Evolutionary conservation across 495 filamentous ascomycete species (phyloP), one percentile per base, ranked within the genome.

Genomic region (Talaromyces borbonicus): DNA sequence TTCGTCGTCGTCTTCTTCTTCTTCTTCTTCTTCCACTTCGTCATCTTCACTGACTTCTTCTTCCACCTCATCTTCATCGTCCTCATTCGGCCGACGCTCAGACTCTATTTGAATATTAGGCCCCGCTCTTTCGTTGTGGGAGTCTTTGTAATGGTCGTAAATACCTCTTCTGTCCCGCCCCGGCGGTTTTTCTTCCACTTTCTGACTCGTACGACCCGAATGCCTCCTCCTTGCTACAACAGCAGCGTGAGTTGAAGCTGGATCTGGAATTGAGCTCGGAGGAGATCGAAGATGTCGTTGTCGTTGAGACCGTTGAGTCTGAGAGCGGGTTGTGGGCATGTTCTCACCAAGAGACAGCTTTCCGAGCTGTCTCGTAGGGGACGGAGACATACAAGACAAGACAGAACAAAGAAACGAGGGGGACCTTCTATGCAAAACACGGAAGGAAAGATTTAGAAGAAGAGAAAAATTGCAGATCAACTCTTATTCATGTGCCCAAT

Each of bases 301-400:
- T 31, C 49, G 44, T 58, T 43, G 51, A 38, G 41, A 47, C 22
- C 43, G 33, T 12, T 37, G 38, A 20, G 55, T 54, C 26, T 62
- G 49, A 54, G 50, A 47, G 35, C 55, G 55, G 23, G 48, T 48
- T 25, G 52, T 55, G 37, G 60, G 52, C 62, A 65, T 66, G 30
- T 58, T 52, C 24, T 50, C 50, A 51, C 55, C 53, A 47, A 71
- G 63, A 32, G 62, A 69, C 31, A 69, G 58, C 49, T 50, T 56
- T 50, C 57, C 52, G 26, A 72, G 63, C 50, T 69, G 67, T 45
- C 56, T 61, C 24, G 37, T 43, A 12, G 60, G 68, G 32, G 67
- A 66, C 32, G 64, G 53, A 49, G 66, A 61, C 68, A 68, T 71
- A 41, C 15, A 32, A 46, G 29, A 46, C 29, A n/a, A 29, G 30